Percentiles rank a stretch among this genome's conserved stretches.
phyloP scores from a whole-genome alignment of 2,329 filamentous ascomycete species.

The Botrytis porri region DNA sequence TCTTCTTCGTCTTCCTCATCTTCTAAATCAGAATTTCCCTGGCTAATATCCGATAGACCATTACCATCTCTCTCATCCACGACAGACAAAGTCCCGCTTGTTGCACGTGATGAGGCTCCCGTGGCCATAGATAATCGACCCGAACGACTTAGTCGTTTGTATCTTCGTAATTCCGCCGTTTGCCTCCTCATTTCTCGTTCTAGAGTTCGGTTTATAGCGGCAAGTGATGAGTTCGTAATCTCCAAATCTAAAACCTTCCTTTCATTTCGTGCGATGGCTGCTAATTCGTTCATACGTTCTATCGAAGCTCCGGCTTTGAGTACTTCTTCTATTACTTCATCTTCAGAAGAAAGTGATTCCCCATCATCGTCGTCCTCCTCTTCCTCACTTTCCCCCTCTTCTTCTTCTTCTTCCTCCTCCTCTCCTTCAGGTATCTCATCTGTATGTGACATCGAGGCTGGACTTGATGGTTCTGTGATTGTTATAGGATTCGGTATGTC shows the following conservation, averaged over 20 bases:
- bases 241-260: constrained; percentile 94
- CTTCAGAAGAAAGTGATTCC: constrained; percentile 11
- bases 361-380: constrained; percentile 13
- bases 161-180: constrained; percentile 81
- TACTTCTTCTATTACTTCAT: constrained; percentile 45
- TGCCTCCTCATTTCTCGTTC: constrained; percentile 92
- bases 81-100: constrained; percentile 44
- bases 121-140: constrained; percentile 66
- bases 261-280: constrained; percentile 84
- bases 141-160: constrained; percentile 77
- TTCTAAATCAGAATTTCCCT: constrained; percentile 41
- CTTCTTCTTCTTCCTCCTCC: constrained; percentile 6
- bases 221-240: constrained; percentile 91
- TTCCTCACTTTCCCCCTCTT: constrained; percentile 7
- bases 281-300: constrained; percentile 69
- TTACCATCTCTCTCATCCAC: constrained; percentile 40
- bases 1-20: constrained; percentile 44
- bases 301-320: constrained; percentile 53
- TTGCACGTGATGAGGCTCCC: constrained; percentile 47
- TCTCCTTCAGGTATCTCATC: constrained; percentile 26
- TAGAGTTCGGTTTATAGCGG: constrained; percentile 90
- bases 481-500: constrained; percentile 26
- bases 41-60: constrained; percentile 50
- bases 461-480: constrained; percentile 25
- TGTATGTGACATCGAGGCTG: constrained; percentile 28